Base-by-base conservation (phyloP, 2,329 filamentous ascomycete genomes). In the Teratosphaeria zuluensis region DNA sequence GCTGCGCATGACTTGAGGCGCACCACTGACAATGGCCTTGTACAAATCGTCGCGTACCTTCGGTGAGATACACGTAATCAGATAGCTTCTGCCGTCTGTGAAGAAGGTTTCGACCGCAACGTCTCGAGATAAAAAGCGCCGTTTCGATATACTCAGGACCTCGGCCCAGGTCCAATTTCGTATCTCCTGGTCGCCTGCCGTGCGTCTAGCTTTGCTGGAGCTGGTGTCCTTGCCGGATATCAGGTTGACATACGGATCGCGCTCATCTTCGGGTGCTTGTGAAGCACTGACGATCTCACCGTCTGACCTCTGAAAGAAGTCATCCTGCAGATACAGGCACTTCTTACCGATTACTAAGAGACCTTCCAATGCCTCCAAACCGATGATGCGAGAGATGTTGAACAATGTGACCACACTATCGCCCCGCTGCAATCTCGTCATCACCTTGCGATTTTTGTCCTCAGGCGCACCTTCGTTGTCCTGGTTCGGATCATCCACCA, bases 81-180 rank as follows among this genome's bases (percentile, higher is more conserved):
- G 80, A 71, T 97, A 99, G 75, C 94, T 99, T 58, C 91, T 87
- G 1, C 94, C 94, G 70, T 99, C 95, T 0, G 91, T 92, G 71
- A 99, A 99, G 76, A 99, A 99, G 2, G 96, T 83, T 70, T 99
- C 94, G n/a, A 97, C 85, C 0, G 90, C 91, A 12, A 99, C 94
- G 69, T 99, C 92, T 30, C 94, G 86, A 74, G 97, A 96, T 3
- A 99, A 76, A 72, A 97, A 99, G 6, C 92, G 87, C 21, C 95
- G 85, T 73, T 99, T 99, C 0, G 92, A 97, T 38, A 97, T 88
- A 70, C 92, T 96, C 65, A 97, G 89, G 14, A 97, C 86, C 70
- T 97, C 92, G 3, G 85, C 83, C 92, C 92, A 99, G 64, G 86
- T 88, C 95, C 94, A 99, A 71, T 88, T 87, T 65, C 92, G 84